phyloP scores from a whole-genome alignment of 441 rosid species.

The Biscutella laevigata region DNA sequence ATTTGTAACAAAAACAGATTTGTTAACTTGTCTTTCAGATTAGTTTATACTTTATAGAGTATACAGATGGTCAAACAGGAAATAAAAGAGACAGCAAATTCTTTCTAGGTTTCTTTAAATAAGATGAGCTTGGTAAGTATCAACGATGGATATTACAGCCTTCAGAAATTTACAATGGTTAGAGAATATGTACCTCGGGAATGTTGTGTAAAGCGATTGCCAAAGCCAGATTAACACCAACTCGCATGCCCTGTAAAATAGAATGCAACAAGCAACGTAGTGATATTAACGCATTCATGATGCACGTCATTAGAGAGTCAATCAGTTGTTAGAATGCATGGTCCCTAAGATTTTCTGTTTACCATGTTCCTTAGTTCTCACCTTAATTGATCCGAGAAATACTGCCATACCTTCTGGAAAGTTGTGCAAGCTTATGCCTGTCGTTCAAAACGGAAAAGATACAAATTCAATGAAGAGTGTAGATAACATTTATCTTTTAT shows the following conservation, averaged over 20 bases:
- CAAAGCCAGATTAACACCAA: constrained; percentile 88
- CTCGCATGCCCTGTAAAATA: constrained; percentile 71
- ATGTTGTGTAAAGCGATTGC: constrained; percentile 98
- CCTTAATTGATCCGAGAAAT: constrained; percentile 97
- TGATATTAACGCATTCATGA: constrained; percentile 9
- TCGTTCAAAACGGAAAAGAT: constrained; percentile 17
- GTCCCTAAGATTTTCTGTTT: background rate
- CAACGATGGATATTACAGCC: constrained; percentile 11
- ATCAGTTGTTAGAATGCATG: background rate
- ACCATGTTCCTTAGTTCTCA: constrained; percentile 19
- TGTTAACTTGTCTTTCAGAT: background rate
- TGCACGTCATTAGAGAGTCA: background rate
- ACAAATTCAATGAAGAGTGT: background rate
- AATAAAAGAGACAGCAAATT: background rate
- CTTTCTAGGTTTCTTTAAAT: background rate
- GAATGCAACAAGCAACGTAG: constrained; percentile 13
- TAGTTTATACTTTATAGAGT: background rate
- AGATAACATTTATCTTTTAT: background rate
- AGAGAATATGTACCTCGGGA: constrained; percentile 67
- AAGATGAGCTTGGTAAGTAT: background rate
- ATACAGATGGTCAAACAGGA: background rate
- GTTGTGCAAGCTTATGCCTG: constrained; percentile 99
- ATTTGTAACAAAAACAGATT: too few species aligned
- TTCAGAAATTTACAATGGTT: background rate
- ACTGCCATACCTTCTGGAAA: constrained; percentile 99